A percentile compares a stretch with the other conserved stretches of the same genome.
Evolutionary conservation across 1,284 basidiomycete genomes (phyloP).

Genomic region (Meripilus lineatus): DNA sequence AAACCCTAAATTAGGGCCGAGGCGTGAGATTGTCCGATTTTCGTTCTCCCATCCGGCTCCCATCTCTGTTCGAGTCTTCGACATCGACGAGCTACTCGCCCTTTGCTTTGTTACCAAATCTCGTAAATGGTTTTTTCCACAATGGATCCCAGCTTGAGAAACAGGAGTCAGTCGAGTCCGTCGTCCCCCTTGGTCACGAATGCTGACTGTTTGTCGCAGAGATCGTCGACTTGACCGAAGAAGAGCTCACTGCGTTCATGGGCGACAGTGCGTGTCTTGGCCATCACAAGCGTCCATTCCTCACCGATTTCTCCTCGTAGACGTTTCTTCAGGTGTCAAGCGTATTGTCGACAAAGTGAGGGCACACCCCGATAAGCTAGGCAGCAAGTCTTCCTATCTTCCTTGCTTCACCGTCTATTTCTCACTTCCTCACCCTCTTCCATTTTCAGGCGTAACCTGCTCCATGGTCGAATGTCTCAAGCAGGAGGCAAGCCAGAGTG

Average conservation of each 20-base stretch:
- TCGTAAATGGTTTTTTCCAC: too few relatives aligned
- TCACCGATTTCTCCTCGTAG: conserved; percentile 28
- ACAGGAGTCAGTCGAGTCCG: conserved; percentile 28
- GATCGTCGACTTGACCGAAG: conserved; percentile 28
- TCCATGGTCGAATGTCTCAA: conserved; percentile 27
- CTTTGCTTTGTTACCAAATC: too few relatives aligned
- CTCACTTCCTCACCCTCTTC: conserved; percentile 15
- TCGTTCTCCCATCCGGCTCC: too few relatives aligned
- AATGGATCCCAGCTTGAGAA: too few relatives aligned
- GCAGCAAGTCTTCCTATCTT: conserved; percentile 25
- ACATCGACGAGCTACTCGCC: too few relatives aligned
- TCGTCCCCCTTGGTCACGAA: conserved; percentile 27
- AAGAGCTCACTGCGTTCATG: conserved; percentile 26
- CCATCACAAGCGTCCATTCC: conserved; percentile 26
- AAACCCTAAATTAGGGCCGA: too few relatives aligned
- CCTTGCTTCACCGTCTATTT: conserved; percentile 16
- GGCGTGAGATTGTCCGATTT: too few relatives aligned
- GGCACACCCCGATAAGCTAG: conserved; percentile 23
- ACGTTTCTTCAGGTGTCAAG: conserved; percentile 24
- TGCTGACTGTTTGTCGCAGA: conserved; percentile 31
- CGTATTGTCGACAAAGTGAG: conserved; percentile 22
- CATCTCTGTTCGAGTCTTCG: too few relatives aligned
- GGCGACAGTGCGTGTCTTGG: conserved; percentile 26
- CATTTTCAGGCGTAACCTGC: conserved; percentile 27
- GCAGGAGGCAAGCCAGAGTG: conserved; percentile 16